These are phyloP conservation scores for Hymenoscyphus infarciens DNA, from an alignment of 2,329 filamentous ascomycete genomes.

Conservation along the genomic window DNA sequence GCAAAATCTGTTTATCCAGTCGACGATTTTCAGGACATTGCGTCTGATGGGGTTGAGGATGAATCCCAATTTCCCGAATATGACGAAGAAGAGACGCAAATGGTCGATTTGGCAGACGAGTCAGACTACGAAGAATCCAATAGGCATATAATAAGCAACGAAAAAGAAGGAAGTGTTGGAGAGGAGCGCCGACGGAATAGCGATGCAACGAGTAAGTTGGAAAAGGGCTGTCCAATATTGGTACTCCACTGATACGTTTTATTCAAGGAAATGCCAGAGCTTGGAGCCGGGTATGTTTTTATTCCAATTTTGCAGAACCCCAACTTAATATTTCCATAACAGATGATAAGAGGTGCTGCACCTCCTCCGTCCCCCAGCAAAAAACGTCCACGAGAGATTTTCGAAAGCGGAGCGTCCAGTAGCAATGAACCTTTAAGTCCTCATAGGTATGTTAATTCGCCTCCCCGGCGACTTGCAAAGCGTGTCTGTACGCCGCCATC, in stretches of 20 bases:
- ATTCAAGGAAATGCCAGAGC: not conserved
- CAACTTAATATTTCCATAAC: not conserved
- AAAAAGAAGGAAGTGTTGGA: not conserved
- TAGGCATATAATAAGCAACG: not conserved
- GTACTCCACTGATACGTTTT: not conserved
- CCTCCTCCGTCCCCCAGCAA: not conserved
- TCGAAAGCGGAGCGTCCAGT: not conserved
- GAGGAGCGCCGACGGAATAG: not conserved
- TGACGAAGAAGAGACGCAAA: not conserved
- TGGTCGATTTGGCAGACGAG: not conserved
- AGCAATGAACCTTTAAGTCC: slow-evolving; percentile 7
- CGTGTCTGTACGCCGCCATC: not conserved
- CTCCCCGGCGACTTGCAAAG: not conserved
- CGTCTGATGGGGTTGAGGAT: slow-evolving; percentile 1
- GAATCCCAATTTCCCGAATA: not conserved
- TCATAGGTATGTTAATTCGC: not conserved
- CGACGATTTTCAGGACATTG: not conserved
- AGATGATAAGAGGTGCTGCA: slow-evolving; percentile 5
- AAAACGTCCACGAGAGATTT: slow-evolving; percentile 1
- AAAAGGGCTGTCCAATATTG: not conserved
- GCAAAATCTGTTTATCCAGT: not conserved
- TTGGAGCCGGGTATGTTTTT: not conserved
- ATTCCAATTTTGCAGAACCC: not conserved
- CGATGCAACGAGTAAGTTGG: slow-evolving; percentile 3
- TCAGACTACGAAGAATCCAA: not conserved